phyloP scores from a whole-genome alignment of 2,329 filamentous ascomycete species.

The Ascochyta fabae region DNA sequence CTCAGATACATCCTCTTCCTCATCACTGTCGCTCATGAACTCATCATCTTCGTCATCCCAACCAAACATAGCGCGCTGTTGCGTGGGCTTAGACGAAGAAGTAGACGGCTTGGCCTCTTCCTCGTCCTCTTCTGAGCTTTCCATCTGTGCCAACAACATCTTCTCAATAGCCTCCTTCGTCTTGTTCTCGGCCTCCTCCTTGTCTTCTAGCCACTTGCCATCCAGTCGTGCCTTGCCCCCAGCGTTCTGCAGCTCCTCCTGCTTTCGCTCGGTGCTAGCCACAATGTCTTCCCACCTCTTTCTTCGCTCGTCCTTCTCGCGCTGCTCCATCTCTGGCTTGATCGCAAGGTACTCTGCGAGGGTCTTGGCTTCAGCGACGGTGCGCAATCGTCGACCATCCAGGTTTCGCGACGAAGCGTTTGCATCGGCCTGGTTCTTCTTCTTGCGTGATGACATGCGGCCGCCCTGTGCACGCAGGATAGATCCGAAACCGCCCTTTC shows the following conservation, averaged over 20 bases:
- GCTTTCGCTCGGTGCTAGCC: constrained; percentile 79
- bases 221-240: constrained; percentile 71
- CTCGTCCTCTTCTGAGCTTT: constrained; percentile 47
- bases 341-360: constrained; percentile 93
- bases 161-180: constrained; percentile 76
- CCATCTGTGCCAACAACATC: constrained; percentile 53
- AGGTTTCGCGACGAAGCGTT: constrained; percentile 93
- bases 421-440: constrained; percentile 79
- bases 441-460: constrained; percentile 96
- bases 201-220: constrained; percentile 93
- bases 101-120: constrained; percentile 35
- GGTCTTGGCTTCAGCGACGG: constrained; percentile 93
- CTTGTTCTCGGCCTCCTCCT: constrained; percentile 86
- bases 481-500: constrained; percentile 97
- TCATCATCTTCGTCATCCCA: constrained; percentile 76
- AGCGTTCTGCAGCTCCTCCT: constrained; percentile 81
- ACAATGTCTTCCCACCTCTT: constrained; percentile 90
- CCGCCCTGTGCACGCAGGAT: constrained; percentile 95
- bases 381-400: constrained; percentile 86
- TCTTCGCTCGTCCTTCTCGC: constrained; percentile 85
- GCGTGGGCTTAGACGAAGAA: constrained; percentile 38
- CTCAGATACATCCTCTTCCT: constrained; percentile 51
- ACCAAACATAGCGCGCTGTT: constrained; percentile 67
- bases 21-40: constrained; percentile 55
- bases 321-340: constrained; percentile 96